Conservation (phyloP, 2,329 filamentous ascomycete species). For the Aspergillus puulaauensis region DNA sequence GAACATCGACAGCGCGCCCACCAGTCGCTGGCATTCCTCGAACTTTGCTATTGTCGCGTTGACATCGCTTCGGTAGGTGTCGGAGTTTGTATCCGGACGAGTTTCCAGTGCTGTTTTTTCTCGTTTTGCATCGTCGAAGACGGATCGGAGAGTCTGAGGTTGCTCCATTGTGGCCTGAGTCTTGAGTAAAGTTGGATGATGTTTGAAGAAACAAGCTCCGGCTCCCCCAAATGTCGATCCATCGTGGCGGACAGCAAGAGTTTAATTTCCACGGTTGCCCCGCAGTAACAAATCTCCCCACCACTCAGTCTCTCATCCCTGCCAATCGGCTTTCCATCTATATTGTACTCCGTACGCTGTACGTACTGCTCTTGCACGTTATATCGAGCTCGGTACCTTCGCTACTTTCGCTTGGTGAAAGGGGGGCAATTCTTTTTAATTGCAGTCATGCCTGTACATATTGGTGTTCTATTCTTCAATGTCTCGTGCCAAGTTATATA, state of each 20-base stretch:
- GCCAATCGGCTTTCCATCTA: too few relatives aligned
- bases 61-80: conserved; percentile 67
- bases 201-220: conserved; percentile 20
- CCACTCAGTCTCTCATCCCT: background rate
- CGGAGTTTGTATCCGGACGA: conserved; percentile 63
- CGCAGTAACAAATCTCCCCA: conserved; percentile 8
- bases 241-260: conserved; percentile 12
- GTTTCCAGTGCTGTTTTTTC: conserved; percentile 60
- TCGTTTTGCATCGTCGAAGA: conserved; percentile 57
- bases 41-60: conserved; percentile 68
- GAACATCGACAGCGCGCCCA: conserved; percentile 75
- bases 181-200: background rate
- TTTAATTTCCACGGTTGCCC: conserved; percentile 16
- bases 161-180: conserved; percentile 42
- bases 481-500: background rate
- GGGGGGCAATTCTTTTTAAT: too few relatives aligned
- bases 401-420: too few relatives aligned
- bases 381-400: too few relatives aligned
- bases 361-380: too few relatives aligned
- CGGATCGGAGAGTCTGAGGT: conserved; percentile 54
- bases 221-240: conserved; percentile 15
- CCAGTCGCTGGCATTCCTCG: conserved; percentile 68
- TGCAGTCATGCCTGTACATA: too few relatives aligned
- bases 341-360: too few relatives aligned
- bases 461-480: too few relatives aligned